These are phyloP conservation scores for Phytophthora colocasiae DNA, from an alignment of 352 stramenopile genomes.

Conservation along the genomic window DNA sequence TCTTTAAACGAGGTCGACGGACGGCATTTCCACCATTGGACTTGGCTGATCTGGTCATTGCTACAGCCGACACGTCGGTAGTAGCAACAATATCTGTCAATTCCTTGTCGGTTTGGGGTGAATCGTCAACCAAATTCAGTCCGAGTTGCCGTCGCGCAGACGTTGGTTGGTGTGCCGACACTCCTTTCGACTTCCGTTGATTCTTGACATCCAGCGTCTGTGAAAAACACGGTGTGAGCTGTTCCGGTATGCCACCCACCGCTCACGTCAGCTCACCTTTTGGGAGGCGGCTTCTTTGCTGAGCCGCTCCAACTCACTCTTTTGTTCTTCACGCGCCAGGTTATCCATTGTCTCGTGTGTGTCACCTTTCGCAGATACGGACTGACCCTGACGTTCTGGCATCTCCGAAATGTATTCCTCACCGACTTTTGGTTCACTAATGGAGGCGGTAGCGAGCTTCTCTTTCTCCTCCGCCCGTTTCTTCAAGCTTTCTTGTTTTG, in stretches of 20 bases:
- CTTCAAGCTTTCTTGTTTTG: constrained; percentile 26
- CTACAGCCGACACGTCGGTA: not conserved
- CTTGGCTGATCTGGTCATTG: constrained; percentile 2
- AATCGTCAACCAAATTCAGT: constrained; percentile 29
- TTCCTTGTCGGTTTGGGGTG: constrained; percentile 29
- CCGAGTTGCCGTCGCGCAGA: constrained; percentile 31
- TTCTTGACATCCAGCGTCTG: constrained; percentile 11
- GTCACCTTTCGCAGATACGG: constrained; percentile 6
- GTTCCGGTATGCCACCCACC: not conserved
- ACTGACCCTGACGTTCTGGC: not conserved
- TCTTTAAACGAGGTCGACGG: constrained; percentile 33
- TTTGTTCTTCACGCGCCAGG: constrained; percentile 1
- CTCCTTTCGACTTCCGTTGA: constrained; percentile 21
- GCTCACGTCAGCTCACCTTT: constrained; percentile 19
- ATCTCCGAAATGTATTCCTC: constrained; percentile 4
- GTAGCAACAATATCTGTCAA: constrained; percentile 8
- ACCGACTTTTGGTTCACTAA: not conserved
- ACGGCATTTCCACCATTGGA: not conserved
- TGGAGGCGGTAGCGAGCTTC: not conserved
- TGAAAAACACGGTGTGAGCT: not conserved
- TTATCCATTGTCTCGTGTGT: not conserved
- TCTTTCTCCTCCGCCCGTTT: constrained; percentile 17
- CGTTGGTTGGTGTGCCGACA: constrained; percentile 24
- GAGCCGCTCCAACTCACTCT: constrained; percentile 1
- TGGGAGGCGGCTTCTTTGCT: constrained; percentile 4